Evolutionary conservation across 2,329 filamentous ascomycete species (phyloP), one percentile per base, ranked within the genome.

Genomic region (Penicillium concentricum): DNA sequence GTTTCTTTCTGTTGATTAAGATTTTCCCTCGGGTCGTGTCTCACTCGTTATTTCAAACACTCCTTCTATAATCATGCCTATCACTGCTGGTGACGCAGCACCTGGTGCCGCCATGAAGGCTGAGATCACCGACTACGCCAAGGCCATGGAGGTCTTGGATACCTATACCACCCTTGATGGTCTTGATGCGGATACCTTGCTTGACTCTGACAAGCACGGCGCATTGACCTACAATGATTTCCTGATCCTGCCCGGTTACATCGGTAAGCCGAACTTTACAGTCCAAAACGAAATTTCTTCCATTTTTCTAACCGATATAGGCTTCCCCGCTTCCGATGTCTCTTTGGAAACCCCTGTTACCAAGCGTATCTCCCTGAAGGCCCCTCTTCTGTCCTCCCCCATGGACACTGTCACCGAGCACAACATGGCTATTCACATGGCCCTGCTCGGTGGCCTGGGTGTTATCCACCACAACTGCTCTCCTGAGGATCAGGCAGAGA

Each of bases 371-470:
- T 87, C 90, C 35, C 84, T 99, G 74, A 99, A 97, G 85, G 95
- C 92, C 7, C 94, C 94, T 59, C 92, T 99, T 72, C 86, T 97
- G 64, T 99, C 94, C 45, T 97, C 94, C 38, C 94, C 95, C 70
- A 99, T 99, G 94, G 94, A 99, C 81, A 99, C 94, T 10, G 94
- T 99, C 74, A 99, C 95, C 42, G 94, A 99, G 82, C 90, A 96
- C 80, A 93, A 96, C 76, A 99, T 99, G 95, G 95, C 94, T 64
- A 97, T 99, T 69, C 91, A 97, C 80, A 96, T 83, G 75, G 79
- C 80, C 38, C 75, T 83, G 47, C 76, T 82, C 43, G 79, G 81
- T 68, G 81, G 81, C 54, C 72, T 83, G 5, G 81, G 94, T 79
- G 92, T 99, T 68, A 96, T 99, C 67, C 94, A 99, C 83, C 94